Percentiles rank a stretch among this genome's conserved stretches.
Evolutionary conservation across 1,139 yeast genomes (phyloP).

Genomic region (Diutina mesorugosa): DNA sequence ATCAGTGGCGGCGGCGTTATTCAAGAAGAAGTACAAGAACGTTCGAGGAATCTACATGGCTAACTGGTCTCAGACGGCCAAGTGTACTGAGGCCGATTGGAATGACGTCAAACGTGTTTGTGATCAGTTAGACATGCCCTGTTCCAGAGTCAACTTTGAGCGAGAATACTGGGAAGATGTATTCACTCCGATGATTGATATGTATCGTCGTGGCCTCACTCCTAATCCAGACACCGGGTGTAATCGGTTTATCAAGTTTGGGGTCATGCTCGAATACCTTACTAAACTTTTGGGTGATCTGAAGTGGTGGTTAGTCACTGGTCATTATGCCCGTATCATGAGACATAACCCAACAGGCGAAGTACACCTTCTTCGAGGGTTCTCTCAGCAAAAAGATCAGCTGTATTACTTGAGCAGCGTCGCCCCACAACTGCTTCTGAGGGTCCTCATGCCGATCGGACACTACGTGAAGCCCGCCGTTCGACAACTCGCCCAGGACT

Average conservation of each 20-base stretch:
- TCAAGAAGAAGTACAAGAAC: constrained; percentile 35
- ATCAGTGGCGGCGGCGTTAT: constrained; percentile 73
- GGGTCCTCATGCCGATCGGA: constrained; percentile 69
- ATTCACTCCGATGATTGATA: constrained; percentile 78
- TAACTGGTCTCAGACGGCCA: constrained; percentile 67
- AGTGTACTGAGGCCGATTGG: constrained; percentile 85
- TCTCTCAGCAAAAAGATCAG: constrained; percentile 64
- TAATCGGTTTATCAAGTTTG: constrained; percentile 77
- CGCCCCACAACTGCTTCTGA: constrained; percentile 28
- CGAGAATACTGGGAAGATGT: constrained; percentile 87
- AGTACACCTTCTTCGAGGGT: constrained; percentile 45
- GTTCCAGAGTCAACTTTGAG: constrained; percentile 75
- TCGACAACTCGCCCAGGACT: constrained; percentile 46
- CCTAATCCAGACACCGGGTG: constrained; percentile 95
- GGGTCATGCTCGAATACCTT: constrained; percentile 51
- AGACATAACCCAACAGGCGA: constrained; percentile 12
- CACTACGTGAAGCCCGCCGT: constrained; percentile 63
- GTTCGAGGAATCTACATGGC: constrained; percentile 85
- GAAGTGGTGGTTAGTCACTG: constrained; percentile 84
- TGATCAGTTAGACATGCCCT: constrained; percentile 44
- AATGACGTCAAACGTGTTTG: constrained; percentile 64
- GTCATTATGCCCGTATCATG: constrained; percentile 73
- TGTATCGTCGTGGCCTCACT: constrained; percentile 61
- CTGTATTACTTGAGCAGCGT: constrained; percentile 78
- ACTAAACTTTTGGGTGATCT: constrained; percentile 17